These are phyloP conservation scores for Salix dunnii DNA, from an alignment of 345 rosid species.

Conservation along the genomic window DNA sequence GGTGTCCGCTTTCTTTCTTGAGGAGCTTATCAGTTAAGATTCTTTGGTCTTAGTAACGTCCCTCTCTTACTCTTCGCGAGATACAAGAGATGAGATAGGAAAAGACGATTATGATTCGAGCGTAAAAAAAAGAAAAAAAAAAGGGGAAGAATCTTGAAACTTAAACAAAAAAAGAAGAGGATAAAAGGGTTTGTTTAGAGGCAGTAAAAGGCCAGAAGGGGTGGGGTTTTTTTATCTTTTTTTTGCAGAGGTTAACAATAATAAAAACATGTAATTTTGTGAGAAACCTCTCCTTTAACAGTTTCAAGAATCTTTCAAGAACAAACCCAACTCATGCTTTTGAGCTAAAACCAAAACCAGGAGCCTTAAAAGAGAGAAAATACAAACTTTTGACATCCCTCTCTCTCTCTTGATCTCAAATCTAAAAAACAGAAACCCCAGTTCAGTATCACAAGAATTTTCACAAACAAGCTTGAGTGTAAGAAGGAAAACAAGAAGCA, in stretches of 20 bases:
- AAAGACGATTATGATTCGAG: not conserved
- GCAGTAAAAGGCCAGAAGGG: conserved; percentile 22
- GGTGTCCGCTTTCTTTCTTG: conserved; percentile 1
- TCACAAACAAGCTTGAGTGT: not conserved
- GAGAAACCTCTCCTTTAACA: not conserved
- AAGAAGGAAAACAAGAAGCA: not conserved
- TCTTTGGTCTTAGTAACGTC: conserved; percentile 38
- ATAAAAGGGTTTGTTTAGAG: not conserved
- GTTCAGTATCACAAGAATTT: conserved; percentile 7
- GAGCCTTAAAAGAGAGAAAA: not conserved
- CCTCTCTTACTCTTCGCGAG: conserved; percentile 28
- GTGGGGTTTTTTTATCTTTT: not conserved
- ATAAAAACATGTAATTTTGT: not conserved
- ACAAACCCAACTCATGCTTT: conserved; percentile 4
- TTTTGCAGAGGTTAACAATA: not conserved
- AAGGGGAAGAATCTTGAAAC: conserved; percentile 9
- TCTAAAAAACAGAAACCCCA: not conserved
- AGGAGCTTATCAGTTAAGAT: conserved; percentile 22
- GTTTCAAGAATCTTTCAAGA: conserved; percentile 1
- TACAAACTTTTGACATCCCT: not conserved
- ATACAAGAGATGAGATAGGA: conserved; percentile 10
- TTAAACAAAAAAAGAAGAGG: not conserved
- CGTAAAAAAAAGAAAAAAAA: not conserved
- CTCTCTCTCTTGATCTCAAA: conserved; percentile 13
- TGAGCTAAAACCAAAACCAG: not conserved